Percentiles rank a stretch among this genome's conserved stretches.
These are phyloP conservation scores for Yamadazyma endophytica DNA, from an alignment of 805 yeast genomes.

Conservation along the genomic window DNA sequence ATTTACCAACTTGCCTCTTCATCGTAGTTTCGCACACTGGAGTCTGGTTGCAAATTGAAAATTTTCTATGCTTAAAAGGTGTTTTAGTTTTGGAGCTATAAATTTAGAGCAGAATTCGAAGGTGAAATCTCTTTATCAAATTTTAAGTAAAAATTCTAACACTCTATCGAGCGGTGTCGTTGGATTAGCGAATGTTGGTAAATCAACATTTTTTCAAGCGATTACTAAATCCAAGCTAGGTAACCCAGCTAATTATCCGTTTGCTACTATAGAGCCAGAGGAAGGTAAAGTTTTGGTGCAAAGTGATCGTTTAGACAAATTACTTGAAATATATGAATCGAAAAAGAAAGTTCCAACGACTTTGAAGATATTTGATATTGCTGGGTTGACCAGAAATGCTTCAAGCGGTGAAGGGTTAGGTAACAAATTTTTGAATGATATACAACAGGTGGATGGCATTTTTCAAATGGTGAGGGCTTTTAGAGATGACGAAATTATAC, in stretches of 20 bases:
- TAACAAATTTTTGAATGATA: conserved; percentile 93
- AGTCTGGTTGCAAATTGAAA: no score
- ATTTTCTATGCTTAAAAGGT: conserved; percentile 4
- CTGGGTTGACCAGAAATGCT: conserved; percentile 97
- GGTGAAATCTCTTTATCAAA: conserved; percentile 7
- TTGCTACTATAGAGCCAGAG: conserved; percentile 97
- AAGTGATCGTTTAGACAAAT: conserved; percentile 77
- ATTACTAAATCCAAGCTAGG: conserved; percentile 91
- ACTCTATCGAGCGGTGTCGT: conserved; percentile 69
- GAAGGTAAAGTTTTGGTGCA: conserved; percentile 96
- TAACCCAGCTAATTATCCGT: conserved; percentile 96
- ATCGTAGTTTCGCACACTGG: no score
- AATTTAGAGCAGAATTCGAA: neutral
- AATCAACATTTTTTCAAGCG: conserved; percentile 96
- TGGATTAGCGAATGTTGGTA: conserved; percentile 94
- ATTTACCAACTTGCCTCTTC: no score
- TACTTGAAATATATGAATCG: conserved; percentile 73
- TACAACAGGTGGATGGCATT: conserved; percentile 96
- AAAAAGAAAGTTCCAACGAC: conserved; percentile 86
- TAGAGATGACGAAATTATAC: conserved; percentile 96
- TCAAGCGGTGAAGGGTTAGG: conserved; percentile 97
- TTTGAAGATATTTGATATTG: conserved; percentile 93
- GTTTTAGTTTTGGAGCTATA: conserved; percentile 4
- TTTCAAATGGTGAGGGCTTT: conserved; percentile 97
- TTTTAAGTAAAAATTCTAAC: conserved; percentile 67